Conservation (phyloP, 2,329 filamentous ascomycete species). For the Fusarium nurragi region DNA sequence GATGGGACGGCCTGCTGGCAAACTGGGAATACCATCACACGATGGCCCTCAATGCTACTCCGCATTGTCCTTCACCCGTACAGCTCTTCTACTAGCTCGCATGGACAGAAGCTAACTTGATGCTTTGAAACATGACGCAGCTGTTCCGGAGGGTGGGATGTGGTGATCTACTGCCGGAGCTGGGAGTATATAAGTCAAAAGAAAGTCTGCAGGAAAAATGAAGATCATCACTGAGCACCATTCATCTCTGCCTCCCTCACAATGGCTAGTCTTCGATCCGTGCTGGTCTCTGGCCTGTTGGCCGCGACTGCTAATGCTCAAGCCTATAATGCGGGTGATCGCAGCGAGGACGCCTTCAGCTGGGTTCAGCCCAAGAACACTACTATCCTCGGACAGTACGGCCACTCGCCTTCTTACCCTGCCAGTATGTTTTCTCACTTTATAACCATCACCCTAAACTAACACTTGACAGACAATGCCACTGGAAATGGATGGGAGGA, state of each 20-base stretch:
- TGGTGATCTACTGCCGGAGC: neutral
- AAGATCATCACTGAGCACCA: constrained; percentile 11
- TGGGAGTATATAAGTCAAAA: constrained; percentile 28
- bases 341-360: constrained; percentile 47
- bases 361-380: constrained; percentile 55
- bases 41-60: constrained; percentile 16
- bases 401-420: constrained; percentile 51
- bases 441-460: neutral
- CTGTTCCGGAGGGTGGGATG: constrained; percentile 4
- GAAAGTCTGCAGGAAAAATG: neutral
- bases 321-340: constrained; percentile 38
- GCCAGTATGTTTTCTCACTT: constrained; percentile 46
- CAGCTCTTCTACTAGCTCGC: neutral
- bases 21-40: constrained; percentile 34
- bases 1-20: constrained; percentile 1
- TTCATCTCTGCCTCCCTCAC: constrained; percentile 7
- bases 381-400: constrained; percentile 53
- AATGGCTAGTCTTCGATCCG: constrained; percentile 39
- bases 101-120: neutral
- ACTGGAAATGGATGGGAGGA: constrained; percentile 52
- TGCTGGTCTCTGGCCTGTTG: constrained; percentile 53
- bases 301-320: constrained; percentile 43
- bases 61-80: constrained; percentile 14
- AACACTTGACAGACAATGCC: constrained; percentile 46
- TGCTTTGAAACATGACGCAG: constrained; percentile 28